These are phyloP conservation scores for Phanerochaete sordida DNA, from an alignment of 768 basidiomycete species.

Conservation along the genomic window DNA sequence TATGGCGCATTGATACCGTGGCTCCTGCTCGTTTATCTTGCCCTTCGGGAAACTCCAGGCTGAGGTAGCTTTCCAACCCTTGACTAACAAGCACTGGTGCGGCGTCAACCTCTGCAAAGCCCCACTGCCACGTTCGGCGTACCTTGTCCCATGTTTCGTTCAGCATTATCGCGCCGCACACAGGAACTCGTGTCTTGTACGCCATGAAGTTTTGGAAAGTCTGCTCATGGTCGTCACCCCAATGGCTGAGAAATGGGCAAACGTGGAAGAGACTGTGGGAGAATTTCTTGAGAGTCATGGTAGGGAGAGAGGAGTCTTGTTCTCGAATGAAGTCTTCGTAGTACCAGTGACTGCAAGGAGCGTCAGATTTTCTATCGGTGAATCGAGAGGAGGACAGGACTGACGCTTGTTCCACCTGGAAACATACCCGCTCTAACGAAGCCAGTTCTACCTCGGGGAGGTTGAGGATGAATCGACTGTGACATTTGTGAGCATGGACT, in stretches of 20 bases:
- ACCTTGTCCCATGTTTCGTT: conserved; percentile 94
- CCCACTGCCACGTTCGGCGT: conserved; percentile 14
- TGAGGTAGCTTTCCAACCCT: conserved; percentile 95
- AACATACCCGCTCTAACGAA: conserved; percentile 91
- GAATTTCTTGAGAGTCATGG: conserved; percentile 87
- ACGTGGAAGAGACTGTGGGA: conserved; percentile 86
- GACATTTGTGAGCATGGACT: conserved; percentile 1
- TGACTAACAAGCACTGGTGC: conserved; percentile 87
- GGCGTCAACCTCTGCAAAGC: conserved; percentile 6
- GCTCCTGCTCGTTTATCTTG: conserved; percentile 97
- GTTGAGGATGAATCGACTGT: conserved; percentile 93
- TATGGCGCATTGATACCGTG: conserved; percentile 77
- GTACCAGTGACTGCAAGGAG: conserved; percentile 85
- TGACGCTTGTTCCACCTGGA: conserved; percentile 99
- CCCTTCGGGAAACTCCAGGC: conserved; percentile 99
- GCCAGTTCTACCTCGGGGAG: conserved; percentile 90
- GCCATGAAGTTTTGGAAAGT: conserved; percentile 89
- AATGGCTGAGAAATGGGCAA: conserved; percentile 79
- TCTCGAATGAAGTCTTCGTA: conserved; percentile 99
- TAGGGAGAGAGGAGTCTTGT: conserved; percentile 82
- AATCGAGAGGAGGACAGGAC: conserved; percentile 30
- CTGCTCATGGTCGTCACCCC: conserved; percentile 81
- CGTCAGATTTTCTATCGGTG: neutral
- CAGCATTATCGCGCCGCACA: conserved; percentile 96
- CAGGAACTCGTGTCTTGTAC: conserved; percentile 95